Base-by-base conservation (phyloP, 139 green algal species). In the Zygnema cylindricum region DNA sequence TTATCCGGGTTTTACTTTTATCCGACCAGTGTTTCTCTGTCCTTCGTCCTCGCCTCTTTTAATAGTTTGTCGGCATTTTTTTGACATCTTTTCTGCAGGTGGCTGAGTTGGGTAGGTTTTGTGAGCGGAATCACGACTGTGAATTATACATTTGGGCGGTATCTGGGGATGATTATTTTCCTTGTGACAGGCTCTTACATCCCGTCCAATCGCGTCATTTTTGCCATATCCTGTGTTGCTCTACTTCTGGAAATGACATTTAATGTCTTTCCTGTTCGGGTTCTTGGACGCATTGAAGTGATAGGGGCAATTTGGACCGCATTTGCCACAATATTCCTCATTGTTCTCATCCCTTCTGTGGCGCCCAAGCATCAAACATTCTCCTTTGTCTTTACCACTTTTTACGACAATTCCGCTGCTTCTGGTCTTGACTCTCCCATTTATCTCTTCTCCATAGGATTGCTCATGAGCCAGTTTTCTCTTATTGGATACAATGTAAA, bases 401-500 rank as follows among this genome's bases (percentile, higher is more conserved):
- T 91, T 77, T 36, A 86, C 42, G 1, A 36, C 41, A 78, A 75
- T 83, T 87, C 22, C 33, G 35, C 84, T 77, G 57, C 40, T 73
- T 63, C 49, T 25, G 91, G 36, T 35, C 90, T 69, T 77, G 42
- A 42, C 76, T 91, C 57, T 83, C 88, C 39, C 32, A 76, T 54
- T 25, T 92, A 89, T 42, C 57, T 89, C 1, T 93, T 94, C 43
- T 49, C 91, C 49, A 23, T 94, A 30, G 92, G 92, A 0, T 86
- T 94, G 55, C 55, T 94, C 30, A 94, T 93, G 88, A 77, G 69
- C 38, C 91, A 93, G 84, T 94, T 86, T 83, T 90, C 77, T 23
- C 88, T 94, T 85, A 90, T 93, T 69, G 90, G 91, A 11, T 79
- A 40, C 16, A 16, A 79, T 63, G 49, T 16, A 63, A 63, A 63